Percentiles rank a stretch among this genome's conserved stretches.
Conservation (phyloP, 139 green algal genomes). For the Picochlorum sp. region DNA sequence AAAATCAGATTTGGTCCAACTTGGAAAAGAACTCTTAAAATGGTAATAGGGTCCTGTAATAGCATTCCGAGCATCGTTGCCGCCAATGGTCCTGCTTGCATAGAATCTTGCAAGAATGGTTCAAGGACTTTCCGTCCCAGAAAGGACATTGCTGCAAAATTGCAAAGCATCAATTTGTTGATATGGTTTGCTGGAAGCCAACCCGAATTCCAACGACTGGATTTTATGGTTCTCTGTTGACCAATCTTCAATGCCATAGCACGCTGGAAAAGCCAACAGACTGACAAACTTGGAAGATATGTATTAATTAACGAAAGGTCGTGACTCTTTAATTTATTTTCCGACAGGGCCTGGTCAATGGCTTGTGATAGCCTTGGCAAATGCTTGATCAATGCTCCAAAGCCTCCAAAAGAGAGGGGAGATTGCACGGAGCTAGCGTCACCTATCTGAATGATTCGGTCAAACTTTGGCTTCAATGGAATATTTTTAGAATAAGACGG, state of each 20-base stretch:
- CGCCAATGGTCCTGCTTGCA: constrained; percentile 14
- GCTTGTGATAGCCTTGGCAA: constrained; percentile 36
- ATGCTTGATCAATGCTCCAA: constrained; percentile 47
- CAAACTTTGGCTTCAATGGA: constrained; percentile 43
- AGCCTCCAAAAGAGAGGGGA: constrained; percentile 59
- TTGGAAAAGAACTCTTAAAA: constrained; percentile 8
- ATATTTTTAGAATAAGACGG: constrained; percentile 38
- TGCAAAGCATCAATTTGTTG: constrained; percentile 54
- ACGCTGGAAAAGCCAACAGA: constrained; percentile 62
- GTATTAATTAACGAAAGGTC: constrained; percentile 42
- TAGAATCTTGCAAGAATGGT: constrained; percentile 25
- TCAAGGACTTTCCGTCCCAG: constrained; percentile 26
- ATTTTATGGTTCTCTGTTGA: constrained; percentile 24
- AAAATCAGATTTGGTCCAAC: constrained; percentile 25
- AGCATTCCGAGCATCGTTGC: constrained; percentile 21
- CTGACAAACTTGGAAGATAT: constrained; percentile 57
- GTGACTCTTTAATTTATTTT: constrained; percentile 11
- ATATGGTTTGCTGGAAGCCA: constrained; percentile 38
- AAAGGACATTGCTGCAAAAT: constrained; percentile 53
- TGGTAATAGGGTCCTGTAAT: constrained; percentile 6
- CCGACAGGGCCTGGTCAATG: constrained; percentile 26
- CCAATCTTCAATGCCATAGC: constrained; percentile 51
- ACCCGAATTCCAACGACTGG: neutral
- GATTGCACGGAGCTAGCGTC: constrained; percentile 1
- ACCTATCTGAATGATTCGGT: constrained; percentile 49